Evolutionary conservation across 139 green algal species (phyloP).

Genomic region (Closterium sp.): DNA sequence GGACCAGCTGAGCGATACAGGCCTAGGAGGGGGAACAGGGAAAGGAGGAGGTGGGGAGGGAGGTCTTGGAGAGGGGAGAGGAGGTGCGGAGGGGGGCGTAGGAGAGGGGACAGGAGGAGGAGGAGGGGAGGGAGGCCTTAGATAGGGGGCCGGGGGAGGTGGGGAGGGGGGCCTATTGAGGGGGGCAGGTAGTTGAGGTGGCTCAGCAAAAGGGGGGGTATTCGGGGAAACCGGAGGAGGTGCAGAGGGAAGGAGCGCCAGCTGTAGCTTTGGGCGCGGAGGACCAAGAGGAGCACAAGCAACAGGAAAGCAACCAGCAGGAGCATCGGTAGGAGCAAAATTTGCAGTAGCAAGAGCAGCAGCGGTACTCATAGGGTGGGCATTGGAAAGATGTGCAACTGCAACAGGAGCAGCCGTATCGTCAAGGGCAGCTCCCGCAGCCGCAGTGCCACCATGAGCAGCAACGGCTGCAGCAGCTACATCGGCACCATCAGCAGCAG

Average conservation of each 20-base stretch:
- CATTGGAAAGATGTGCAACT: too few species aligned
- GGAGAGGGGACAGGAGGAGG: neutral
- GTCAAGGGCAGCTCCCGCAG: too few species aligned
- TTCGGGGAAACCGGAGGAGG: too few species aligned
- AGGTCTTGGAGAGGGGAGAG: too few species aligned
- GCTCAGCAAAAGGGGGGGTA: too few species aligned
- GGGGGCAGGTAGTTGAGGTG: neutral
- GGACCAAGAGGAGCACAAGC: neutral
- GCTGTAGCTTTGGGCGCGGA: too few species aligned
- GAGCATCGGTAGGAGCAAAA: neutral
- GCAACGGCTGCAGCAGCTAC: neutral
- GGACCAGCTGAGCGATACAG: neutral
- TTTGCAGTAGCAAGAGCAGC: neutral
- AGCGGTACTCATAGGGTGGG: neutral
- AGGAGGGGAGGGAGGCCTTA: neutral
- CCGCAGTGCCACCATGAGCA: neutral
- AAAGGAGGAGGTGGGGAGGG: neutral
- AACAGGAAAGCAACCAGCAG: neutral
- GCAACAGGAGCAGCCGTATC: too few species aligned
- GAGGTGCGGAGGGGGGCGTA: neutral
- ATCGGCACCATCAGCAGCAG: neutral
- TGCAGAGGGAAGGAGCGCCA: neutral
- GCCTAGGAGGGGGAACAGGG: neutral
- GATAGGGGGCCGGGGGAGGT: neutral
- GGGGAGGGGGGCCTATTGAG: neutral